phyloP scores from a whole-genome alignment of 257 asterid genomes.

The Lithospermum erythrorhizon region DNA sequence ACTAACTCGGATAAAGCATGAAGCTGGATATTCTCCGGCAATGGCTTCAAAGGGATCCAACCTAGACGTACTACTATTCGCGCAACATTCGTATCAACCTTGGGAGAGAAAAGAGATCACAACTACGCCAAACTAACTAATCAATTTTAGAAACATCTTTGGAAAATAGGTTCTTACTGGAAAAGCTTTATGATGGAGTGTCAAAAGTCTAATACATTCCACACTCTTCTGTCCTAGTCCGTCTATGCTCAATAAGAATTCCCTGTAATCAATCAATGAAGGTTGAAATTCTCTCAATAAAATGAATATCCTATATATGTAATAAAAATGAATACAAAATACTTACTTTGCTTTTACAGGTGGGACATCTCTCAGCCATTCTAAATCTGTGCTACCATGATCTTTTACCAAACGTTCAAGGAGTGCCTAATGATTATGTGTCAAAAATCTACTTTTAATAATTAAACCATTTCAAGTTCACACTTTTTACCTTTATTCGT shows the following conservation, averaged over 20 bases:
- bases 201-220: slow-evolving; percentile 61
- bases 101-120: not conserved
- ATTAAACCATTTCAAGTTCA: not conserved
- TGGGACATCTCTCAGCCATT: slow-evolving; percentile 60
- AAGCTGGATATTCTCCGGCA: slow-evolving; percentile 36
- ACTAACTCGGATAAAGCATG: slow-evolving; percentile 44
- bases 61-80: slow-evolving; percentile 54
- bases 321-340: no score
- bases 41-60: slow-evolving; percentile 57
- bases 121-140: not conserved
- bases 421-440: slow-evolving; percentile 24
- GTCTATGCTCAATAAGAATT: slow-evolving; percentile 36
- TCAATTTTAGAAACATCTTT: not conserved
- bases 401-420: slow-evolving; percentile 33
- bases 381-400: slow-evolving; percentile 48
- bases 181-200: slow-evolving; percentile 46
- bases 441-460: not conserved
- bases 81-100: slow-evolving; percentile 63
- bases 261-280: slow-evolving; percentile 23
- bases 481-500: slow-evolving; percentile 42
- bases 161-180: slow-evolving; percentile 31
- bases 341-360: slow-evolving; percentile 37
- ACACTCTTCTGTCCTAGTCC: slow-evolving; percentile 66
- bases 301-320: no score
- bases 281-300: not conserved